Conservation (phyloP, 257 asterid genomes). For the Thymus mandschuricus region DNA sequence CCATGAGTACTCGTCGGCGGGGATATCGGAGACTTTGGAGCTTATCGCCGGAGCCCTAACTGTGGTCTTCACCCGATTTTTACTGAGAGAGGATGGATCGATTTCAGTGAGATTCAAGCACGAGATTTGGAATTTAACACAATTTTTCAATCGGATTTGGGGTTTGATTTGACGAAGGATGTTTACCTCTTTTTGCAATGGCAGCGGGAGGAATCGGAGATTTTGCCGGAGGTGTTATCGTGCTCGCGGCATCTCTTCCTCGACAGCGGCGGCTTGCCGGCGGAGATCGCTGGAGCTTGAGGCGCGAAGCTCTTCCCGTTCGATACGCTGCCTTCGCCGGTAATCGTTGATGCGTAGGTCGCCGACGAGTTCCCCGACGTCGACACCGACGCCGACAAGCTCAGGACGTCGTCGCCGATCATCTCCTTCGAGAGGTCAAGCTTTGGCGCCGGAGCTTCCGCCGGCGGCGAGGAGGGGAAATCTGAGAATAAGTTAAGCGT, state of each 20-base stretch:
- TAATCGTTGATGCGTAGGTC: constrained; percentile 58
- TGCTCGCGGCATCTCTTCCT: constrained; percentile 75
- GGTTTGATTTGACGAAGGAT: neutral
- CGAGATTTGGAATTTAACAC: neutral
- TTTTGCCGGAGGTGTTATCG: constrained; percentile 51
- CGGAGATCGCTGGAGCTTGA: constrained; percentile 28
- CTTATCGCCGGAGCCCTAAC: constrained; percentile 69
- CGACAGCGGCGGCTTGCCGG: constrained; percentile 59
- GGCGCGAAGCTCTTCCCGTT: constrained; percentile 45
- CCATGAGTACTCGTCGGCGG: constrained; percentile 74
- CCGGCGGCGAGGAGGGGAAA: constrained; percentile 32
- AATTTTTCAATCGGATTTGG: neutral
- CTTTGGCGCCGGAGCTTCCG: constrained; percentile 36
- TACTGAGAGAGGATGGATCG: constrained; percentile 36
- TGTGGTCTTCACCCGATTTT: constrained; percentile 46
- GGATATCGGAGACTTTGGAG: constrained; percentile 66
- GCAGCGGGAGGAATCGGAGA: constrained; percentile 55
- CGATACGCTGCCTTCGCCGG: constrained; percentile 84
- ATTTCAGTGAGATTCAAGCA: neutral
- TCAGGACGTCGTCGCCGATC: constrained; percentile 36
- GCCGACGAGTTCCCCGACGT: constrained; percentile 57
- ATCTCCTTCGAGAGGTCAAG: constrained; percentile 49
- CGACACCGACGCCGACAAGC: constrained; percentile 43
- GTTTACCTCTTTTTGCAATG: constrained; percentile 76
- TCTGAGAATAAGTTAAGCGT: constrained; percentile 38